A percentile compares a stretch with the other conserved stretches of the same genome.
Conservation (phyloP, 805 yeast species). For the Priceomyces castillae region DNA sequence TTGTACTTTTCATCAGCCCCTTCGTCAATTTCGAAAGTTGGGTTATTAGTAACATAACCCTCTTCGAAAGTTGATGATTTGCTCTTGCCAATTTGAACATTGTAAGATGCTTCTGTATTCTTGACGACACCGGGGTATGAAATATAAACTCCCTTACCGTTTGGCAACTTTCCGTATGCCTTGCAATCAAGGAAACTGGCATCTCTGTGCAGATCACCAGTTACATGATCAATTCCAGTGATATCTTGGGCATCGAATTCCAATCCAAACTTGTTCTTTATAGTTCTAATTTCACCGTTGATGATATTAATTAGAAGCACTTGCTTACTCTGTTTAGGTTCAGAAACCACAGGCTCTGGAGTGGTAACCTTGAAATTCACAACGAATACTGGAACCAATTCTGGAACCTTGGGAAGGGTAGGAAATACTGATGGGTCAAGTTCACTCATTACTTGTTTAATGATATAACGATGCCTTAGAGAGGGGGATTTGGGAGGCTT, state of each 20-base stretch:
- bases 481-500: too few species aligned
- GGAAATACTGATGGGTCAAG: constrained; percentile 8
- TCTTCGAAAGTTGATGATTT: constrained; percentile 40
- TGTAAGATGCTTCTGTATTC: constrained; percentile 28
- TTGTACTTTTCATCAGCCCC: constrained; percentile 40
- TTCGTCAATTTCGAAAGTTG: constrained; percentile 42
- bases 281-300: constrained; percentile 29
- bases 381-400: constrained; percentile 30
- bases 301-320: constrained; percentile 21
- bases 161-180: constrained; percentile 43
- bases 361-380: constrained; percentile 26
- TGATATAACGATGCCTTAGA: not conserved
- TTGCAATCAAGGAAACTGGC: constrained; percentile 46
- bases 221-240: constrained; percentile 50
- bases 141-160: constrained; percentile 42
- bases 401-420: constrained; percentile 21
- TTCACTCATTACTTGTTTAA: not conserved
- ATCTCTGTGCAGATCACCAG: constrained; percentile 24
- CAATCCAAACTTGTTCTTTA: constrained; percentile 29
- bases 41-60: constrained; percentile 49
- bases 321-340: constrained; percentile 15
- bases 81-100: constrained; percentile 31
- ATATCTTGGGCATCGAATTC: constrained; percentile 27
- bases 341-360: constrained; percentile 18
- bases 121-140: constrained; percentile 50